Base-by-base conservation (phyloP, 2,329 filamentous ascomycete genomes). In the Sporothrix luriei region DNA sequence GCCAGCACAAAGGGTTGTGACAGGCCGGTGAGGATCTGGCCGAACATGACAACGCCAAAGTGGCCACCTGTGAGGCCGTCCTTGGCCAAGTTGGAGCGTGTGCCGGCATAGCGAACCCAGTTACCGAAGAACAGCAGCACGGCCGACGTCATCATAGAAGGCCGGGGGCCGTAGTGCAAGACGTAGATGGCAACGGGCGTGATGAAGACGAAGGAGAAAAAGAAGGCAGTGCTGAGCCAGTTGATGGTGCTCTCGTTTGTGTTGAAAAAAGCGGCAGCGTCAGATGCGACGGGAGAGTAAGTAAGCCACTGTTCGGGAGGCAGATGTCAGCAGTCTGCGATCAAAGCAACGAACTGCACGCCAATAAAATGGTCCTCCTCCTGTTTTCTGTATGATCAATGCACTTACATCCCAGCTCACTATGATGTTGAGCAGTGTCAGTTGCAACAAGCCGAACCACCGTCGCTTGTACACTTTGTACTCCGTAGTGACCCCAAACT, bases 1-100 rank as follows among this genome's bases (percentile, higher is more conserved):
- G 91, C 89, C 11, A 98, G 87, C 14, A 97, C 92, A 78, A 98
- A 98, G 0, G 95, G 94, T 77, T 99, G 95, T 0, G 93, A 89
- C 51, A 97, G 84, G 0, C 94, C 95, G 67, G 91, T 93, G 71
- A 99, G 78, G 77, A 98, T 90, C 81, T 98, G 94, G 4, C 94
- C 94, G 74, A 96, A 89, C 90, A 98, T 92, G 72, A 93, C 90
- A 57, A 91, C 84, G 54, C 89, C 89, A 76, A 91, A 96, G 74
- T 83, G 84, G 65, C 91, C 91, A 29, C 87, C 74, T 0, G 66
- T 21, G 6, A 2, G 9, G 46, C 69, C 69, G 55, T 71, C 70
- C 49, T 38, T 49, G 38, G 55, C 11, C n/a, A 66, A 51, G 79
- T 80, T 71, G 24, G 79, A 77, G 73, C 80, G 75, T 11, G 83